phyloP scores from a whole-genome alignment of 371 early-diverging fungal genomes.

The Synchytrium microbalum region DNA sequence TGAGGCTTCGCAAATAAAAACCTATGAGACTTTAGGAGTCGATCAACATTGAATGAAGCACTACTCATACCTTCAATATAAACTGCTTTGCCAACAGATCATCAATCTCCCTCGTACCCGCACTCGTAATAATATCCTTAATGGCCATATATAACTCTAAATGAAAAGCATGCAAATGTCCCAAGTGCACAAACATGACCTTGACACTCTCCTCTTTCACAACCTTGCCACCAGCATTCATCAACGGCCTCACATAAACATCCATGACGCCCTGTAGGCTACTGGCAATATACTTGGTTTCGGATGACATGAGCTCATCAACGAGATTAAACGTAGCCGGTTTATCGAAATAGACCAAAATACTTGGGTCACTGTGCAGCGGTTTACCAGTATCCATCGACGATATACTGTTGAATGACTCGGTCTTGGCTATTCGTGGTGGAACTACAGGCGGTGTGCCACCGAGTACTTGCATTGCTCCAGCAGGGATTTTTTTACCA shows the following conservation, averaged over 20 bases:
- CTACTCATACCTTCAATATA: slow-evolving; percentile 1
- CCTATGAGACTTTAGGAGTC: neutral
- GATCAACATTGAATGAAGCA: neutral
- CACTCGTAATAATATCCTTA: slow-evolving; percentile 1
- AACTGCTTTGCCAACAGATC: slow-evolving; percentile 10
- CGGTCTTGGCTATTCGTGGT: neutral
- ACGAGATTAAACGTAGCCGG: slow-evolving; percentile 3
- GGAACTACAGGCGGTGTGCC: neutral
- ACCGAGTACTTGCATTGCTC: neutral
- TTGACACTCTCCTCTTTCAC: slow-evolving; percentile 22
- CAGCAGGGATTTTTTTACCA: neutral
- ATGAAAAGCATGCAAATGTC: slow-evolving; percentile 14
- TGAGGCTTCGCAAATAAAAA: neutral
- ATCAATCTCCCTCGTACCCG: slow-evolving; percentile 5
- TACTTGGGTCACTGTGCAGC: neutral
- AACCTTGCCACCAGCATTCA: slow-evolving; percentile 8
- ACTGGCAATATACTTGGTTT: slow-evolving; percentile 12
- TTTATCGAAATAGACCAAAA: neutral
- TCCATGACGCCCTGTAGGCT: slow-evolving; percentile 17
- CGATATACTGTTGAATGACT: neutral
- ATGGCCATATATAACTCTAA: slow-evolving; percentile 9
- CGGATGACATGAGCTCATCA: slow-evolving; percentile 14
- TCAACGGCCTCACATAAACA: slow-evolving; percentile 18
- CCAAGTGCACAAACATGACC: slow-evolving; percentile 16
- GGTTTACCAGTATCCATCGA: neutral